Evolutionary conservation across 2,329 filamentous ascomycete species (phyloP).

Genomic region (Sporothrix schenckii): DNA sequence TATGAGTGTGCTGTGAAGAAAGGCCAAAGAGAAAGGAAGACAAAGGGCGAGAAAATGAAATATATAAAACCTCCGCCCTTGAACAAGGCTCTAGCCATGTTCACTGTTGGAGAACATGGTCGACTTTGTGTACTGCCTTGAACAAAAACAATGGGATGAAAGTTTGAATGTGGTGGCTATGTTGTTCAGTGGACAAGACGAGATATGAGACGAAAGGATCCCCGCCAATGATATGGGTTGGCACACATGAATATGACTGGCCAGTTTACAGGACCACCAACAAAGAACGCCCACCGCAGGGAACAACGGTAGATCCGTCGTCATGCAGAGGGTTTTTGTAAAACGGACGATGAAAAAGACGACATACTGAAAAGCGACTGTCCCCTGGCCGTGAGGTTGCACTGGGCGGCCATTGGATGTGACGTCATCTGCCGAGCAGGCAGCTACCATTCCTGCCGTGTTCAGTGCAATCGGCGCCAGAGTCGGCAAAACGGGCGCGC

Average conservation of each 20-base stretch:
- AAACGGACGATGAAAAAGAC: neutral
- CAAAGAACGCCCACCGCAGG: neutral
- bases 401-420: conserved; percentile 27
- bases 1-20: neutral
- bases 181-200: conserved; percentile 11
- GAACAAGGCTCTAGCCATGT: neutral
- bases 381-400: neutral
- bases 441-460: conserved; percentile 6
- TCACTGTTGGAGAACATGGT: neutral
- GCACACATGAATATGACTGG: neutral
- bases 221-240: neutral
- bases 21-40: neutral
- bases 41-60: neutral
- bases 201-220: neutral
- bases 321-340: neutral
- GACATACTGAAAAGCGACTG: neutral
- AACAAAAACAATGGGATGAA: neutral
- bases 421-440: conserved; percentile 29
- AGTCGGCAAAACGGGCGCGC: conserved; percentile 19
- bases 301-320: neutral
- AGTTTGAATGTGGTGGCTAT: neutral
- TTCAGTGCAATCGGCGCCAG: neutral
- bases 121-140: neutral
- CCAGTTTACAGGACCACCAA: neutral
- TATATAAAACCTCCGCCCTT: neutral